Evolutionary conservation across 495 filamentous ascomycete genomes (phyloP), one percentile per base, ranked within the genome.

Genomic region (Talaromyces ruber): DNA sequence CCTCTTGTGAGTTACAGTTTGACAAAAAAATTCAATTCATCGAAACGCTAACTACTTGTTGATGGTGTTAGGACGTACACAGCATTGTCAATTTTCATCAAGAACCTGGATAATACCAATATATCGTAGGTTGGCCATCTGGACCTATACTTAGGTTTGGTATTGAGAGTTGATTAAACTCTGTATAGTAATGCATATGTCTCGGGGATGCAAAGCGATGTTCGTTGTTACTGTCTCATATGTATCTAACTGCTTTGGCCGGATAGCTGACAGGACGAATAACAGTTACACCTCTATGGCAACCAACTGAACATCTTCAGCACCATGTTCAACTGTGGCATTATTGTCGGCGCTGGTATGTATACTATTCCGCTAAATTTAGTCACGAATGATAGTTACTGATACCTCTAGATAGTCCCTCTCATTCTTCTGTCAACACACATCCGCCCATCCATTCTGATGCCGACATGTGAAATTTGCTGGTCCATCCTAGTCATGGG

Each of bases 251-350:
- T 2, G 9, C 5, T 5, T 28, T 29, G 7, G 3, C 22, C 0
- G n/a, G 5, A 21, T n/a, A 21, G 29, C 29, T 21, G 14, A 58
- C 30, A 37, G 24, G 22, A 4, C 7, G 16, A 29, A 1, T 21
- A 32, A 24, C 76, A 81, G 37, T 67, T 85, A 6, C 67, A 70
- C 24, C 65, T 85, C 18, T 72, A 75, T 26, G 81, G 81, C 14
- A 82, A 78, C 24, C 70, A 86, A 65, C 54, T 70, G 8, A 69
- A 66, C 29, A 62, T 53, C 4, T 39, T 80, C 64, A 73, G 67
- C 24, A 79, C 77, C 2, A 76, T 68, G 52, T 86, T 76, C 72
- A 84, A 79, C 4, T 76, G 81, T 34, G 82, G 83, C 7, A 80
- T 82, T 63, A 76, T 85, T 12, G 64, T 84, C 28, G 82, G 81